These are phyloP conservation scores for Xerocomus nothofagi DNA, from an alignment of 1,284 basidiomycete genomes.

Conservation along the genomic window DNA sequence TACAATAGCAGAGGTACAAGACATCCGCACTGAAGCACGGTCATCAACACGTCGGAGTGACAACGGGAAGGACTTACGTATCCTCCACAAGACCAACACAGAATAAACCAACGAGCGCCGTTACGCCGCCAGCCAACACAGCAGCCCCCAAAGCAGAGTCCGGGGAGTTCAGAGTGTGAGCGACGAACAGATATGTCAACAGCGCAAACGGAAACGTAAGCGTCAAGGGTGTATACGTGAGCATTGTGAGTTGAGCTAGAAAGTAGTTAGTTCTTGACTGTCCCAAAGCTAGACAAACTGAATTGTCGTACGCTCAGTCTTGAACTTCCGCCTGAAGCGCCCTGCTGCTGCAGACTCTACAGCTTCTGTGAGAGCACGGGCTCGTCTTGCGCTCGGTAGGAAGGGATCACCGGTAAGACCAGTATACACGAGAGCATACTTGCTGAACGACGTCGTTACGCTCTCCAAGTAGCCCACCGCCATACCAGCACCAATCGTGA, in stretches of 20 bases:
- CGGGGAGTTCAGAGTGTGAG: constrained; percentile 79
- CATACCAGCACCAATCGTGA: constrained; percentile 43
- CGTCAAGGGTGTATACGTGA: constrained; percentile 80
- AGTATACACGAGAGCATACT: constrained; percentile 81
- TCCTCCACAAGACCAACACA: constrained; percentile 82
- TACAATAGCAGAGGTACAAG: constrained; percentile 86
- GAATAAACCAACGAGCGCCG: constrained; percentile 80
- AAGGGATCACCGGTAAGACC: constrained; percentile 87
- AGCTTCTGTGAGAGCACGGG: constrained; percentile 55
- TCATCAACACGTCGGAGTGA: constrained; percentile 4
- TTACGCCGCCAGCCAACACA: constrained; percentile 75
- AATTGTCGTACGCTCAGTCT: constrained; percentile 53
- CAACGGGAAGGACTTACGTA: constrained; percentile 46
- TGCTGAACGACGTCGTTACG: constrained; percentile 73
- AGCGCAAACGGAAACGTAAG: constrained; percentile 80
- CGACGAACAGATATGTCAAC: constrained; percentile 84
- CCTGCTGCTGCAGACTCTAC: constrained; percentile 41
- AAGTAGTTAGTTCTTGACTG: constrained; percentile 4
- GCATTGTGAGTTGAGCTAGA: constrained; percentile 66
- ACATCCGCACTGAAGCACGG: constrained; percentile 61
- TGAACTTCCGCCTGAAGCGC: constrained; percentile 49
- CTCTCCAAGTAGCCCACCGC: constrained; percentile 58
- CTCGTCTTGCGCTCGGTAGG: constrained; percentile 72
- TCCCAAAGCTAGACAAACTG: neutral
- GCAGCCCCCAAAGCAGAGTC: constrained; percentile 77